These are phyloP conservation scores for Neonectria neomacrospora DNA, from an alignment of 2,329 filamentous ascomycete genomes.

Conservation along the genomic window DNA sequence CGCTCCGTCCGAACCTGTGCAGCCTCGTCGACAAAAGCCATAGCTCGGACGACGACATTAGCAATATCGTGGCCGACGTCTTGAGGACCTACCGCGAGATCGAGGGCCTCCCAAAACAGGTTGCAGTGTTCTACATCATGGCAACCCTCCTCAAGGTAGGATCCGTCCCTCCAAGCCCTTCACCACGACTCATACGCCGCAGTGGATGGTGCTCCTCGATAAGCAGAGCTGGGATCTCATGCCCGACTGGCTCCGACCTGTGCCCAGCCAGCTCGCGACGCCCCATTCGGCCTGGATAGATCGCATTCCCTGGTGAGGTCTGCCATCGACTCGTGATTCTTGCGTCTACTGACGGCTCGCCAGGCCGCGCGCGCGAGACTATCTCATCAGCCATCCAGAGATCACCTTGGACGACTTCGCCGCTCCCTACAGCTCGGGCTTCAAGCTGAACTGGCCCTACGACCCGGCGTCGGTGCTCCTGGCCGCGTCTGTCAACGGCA, in stretches of 20 bases:
- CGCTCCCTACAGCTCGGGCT: conserved; percentile 46
- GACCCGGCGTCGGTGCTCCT: conserved; percentile 44
- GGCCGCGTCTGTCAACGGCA: conserved; percentile 23
- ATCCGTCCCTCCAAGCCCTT: not conserved
- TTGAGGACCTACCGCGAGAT: conserved; percentile 47
- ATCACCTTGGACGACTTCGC: conserved; percentile 49
- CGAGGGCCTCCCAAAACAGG: conserved; percentile 45
- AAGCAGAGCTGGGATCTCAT: conserved; percentile 46
- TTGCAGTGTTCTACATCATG: conserved; percentile 48
- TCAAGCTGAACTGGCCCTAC: conserved; percentile 47
- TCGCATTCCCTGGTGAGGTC: conserved; percentile 45
- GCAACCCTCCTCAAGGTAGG: conserved; percentile 44
- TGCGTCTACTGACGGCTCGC: not conserved
- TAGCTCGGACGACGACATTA: conserved; percentile 45
- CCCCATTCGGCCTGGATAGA: conserved; percentile 48
- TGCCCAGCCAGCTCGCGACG: conserved; percentile 40
- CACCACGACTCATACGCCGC: not conserved
- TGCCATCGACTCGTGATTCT: not conserved
- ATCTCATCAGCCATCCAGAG: conserved; percentile 44
- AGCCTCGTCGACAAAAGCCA: conserved; percentile 40
- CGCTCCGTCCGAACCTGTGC: conserved; percentile 40
- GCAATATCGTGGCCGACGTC: conserved; percentile 47
- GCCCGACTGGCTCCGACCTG: conserved; percentile 46
- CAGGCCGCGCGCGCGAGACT: conserved; percentile 46
- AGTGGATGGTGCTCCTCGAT: conserved; percentile 48